These are phyloP conservation scores for Saprolegnia diclina DNA, from an alignment of 352 stramenopile species.

Conservation along the genomic window DNA sequence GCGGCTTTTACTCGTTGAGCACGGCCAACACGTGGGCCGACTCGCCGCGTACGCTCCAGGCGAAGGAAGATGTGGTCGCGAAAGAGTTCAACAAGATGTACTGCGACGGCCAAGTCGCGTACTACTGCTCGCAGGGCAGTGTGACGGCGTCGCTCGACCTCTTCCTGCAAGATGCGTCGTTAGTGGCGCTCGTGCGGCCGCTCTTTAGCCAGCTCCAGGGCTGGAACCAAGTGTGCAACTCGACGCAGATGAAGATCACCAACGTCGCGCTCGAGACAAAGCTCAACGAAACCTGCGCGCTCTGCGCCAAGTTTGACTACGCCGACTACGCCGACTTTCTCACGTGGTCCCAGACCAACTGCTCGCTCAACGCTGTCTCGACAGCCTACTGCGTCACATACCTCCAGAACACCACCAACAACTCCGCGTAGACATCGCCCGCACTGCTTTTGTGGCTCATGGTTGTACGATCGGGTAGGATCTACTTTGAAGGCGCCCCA, in stretches of 20 bases:
- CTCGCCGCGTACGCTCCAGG: constrained; percentile 35
- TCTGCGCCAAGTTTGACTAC: constrained; percentile 9
- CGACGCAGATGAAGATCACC: constrained; percentile 7
- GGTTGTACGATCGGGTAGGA: no score
- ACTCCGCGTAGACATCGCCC: no score
- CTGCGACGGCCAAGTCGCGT: constrained; percentile 70
- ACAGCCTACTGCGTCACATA: constrained; percentile 5
- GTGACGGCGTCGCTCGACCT: constrained; percentile 28
- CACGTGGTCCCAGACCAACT: not conserved
- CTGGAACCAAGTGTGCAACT: constrained; percentile 23
- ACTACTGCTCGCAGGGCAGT: constrained; percentile 48
- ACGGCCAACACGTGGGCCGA: constrained; percentile 47
- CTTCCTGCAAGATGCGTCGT: constrained; percentile 31
- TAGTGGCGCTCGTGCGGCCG: not conserved
- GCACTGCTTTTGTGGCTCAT: no score
- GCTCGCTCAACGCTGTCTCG: not conserved
- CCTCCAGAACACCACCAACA: not conserved
- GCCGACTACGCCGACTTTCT: constrained; percentile 21
- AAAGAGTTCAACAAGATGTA: constrained; percentile 78
- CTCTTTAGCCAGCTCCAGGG: constrained; percentile 22
- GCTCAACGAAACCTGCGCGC: constrained; percentile 19
- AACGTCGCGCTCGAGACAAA: not conserved
- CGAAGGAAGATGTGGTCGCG: constrained; percentile 42
- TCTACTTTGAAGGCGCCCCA: constrained; percentile 6
- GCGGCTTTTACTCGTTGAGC: constrained; percentile 46